Conservation (phyloP, 2,329 filamentous ascomycete genomes). For the Talaromyces atroroseus region DNA sequence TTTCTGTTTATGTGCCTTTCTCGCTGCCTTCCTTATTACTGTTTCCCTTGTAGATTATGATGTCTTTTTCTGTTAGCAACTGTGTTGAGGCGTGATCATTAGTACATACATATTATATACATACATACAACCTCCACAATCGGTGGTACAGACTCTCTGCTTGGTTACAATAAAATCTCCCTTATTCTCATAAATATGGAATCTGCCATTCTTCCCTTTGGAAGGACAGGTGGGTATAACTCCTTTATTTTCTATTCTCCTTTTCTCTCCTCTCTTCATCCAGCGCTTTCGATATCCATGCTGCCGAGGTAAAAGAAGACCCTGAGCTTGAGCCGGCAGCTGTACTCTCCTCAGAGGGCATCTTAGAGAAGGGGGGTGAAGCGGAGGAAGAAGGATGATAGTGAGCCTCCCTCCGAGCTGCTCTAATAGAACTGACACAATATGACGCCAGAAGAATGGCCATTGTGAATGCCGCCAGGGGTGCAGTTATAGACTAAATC, state of each 20-base stretch:
- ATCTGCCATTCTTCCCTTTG: neutral
- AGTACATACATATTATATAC: conserved; percentile 10
- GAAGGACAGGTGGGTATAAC: neutral
- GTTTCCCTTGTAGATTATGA: conserved; percentile 10
- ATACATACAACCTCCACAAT: neutral
- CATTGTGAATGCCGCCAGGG: conserved; percentile 60
- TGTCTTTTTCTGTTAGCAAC: neutral
- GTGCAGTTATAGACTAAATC: conserved; percentile 50
- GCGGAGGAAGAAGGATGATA: conserved; percentile 45
- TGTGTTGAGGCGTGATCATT: conserved; percentile 4
- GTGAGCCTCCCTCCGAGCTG: conserved; percentile 61
- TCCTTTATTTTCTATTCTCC: conserved; percentile 9
- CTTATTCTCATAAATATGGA: neutral
- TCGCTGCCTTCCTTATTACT: neutral
- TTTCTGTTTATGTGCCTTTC: neutral
- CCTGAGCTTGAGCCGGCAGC: conserved; percentile 20
- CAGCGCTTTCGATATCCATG: conserved; percentile 27
- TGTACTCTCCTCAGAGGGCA: conserved; percentile 36
- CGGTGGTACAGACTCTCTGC: neutral
- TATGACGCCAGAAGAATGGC: conserved; percentile 56
- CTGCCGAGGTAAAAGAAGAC: conserved; percentile 44
- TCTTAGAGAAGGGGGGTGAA: neutral
- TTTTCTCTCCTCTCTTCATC: conserved; percentile 27
- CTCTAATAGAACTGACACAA: conserved; percentile 58
- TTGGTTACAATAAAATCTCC: neutral